Evolutionary conservation across 179 eudicot species (phyloP).

Genomic region (Pouteria campechiana): DNA sequence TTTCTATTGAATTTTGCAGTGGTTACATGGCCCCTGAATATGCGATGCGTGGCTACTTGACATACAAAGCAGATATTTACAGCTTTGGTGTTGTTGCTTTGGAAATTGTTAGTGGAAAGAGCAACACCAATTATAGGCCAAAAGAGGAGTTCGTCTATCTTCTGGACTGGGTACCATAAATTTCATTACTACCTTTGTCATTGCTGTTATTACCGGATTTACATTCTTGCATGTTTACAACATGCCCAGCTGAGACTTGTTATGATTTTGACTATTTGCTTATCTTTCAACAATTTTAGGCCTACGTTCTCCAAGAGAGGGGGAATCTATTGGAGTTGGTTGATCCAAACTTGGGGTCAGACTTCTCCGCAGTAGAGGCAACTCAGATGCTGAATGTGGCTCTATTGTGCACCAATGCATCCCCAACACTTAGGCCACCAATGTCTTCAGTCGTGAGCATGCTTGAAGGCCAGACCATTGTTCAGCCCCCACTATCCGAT

Average conservation of each 20-base stretch:
- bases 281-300: too few species aligned
- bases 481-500: slow-evolving; percentile 36
- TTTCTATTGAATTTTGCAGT: too few species aligned
- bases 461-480: slow-evolving; percentile 39
- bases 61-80: slow-evolving; percentile 40
- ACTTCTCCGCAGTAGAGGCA: slow-evolving; percentile 31
- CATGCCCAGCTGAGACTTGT: too few species aligned
- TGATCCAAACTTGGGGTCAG: slow-evolving; percentile 40
- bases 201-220: not conserved
- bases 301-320: slow-evolving; percentile 47
- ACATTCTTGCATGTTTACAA: not conserved
- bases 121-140: slow-evolving; percentile 47
- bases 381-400: slow-evolving; percentile 33
- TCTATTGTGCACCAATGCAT: slow-evolving; percentile 39
- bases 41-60: slow-evolving; percentile 47
- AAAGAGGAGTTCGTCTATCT: slow-evolving; percentile 43
- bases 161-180: slow-evolving; percentile 40
- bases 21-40: slow-evolving; percentile 58
- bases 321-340: slow-evolving; percentile 35
- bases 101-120: slow-evolving; percentile 40
- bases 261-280: too few species aligned
- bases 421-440: slow-evolving; percentile 37
- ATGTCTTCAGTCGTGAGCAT: slow-evolving; percentile 49
- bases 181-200: not conserved
- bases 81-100: slow-evolving; percentile 46